These are phyloP conservation scores for Fagus crenata DNA, from an alignment of 306 rosid species.

Conservation along the genomic window DNA sequence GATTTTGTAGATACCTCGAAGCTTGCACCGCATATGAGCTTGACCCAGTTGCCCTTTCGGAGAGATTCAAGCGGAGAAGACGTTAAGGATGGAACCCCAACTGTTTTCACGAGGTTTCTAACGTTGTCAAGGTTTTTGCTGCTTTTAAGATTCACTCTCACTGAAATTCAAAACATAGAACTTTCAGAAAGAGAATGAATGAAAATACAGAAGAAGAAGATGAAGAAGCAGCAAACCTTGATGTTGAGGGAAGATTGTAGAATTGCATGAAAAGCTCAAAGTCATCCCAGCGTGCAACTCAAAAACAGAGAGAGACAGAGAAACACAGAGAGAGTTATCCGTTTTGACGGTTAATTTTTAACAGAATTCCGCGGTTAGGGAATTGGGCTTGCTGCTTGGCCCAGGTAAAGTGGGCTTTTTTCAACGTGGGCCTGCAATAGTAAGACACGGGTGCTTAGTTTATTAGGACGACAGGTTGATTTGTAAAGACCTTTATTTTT, in stretches of 20 bases:
- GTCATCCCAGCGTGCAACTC: constrained; percentile 33
- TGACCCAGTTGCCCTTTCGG: constrained; percentile 58
- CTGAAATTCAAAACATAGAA: constrained; percentile 17
- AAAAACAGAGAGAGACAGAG: neutral
- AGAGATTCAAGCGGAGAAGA: constrained; percentile 56
- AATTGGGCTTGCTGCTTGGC: too few species aligned
- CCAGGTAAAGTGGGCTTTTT: too few species aligned
- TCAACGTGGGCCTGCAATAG: too few species aligned
- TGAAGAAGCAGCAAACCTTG: constrained; percentile 26
- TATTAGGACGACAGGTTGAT: too few species aligned
- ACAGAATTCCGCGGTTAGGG: neutral
- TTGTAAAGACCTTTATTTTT: too few species aligned
- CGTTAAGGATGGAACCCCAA: constrained; percentile 40
- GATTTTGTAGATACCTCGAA: constrained; percentile 55
- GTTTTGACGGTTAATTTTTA: neutral
- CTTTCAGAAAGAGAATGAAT: neutral
- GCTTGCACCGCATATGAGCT: constrained; percentile 77
- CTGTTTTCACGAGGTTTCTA: constrained; percentile 36
- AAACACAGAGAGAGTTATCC: neutral
- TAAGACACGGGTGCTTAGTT: too few species aligned
- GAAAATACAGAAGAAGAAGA: neutral
- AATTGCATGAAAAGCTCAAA: constrained; percentile 35
- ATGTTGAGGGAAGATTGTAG: constrained; percentile 28
- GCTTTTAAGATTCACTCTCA: constrained; percentile 14
- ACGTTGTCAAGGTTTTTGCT: constrained; percentile 38